Base-by-base conservation (phyloP, 129 eudicot genomes). In the Tagetes patula region DNA sequence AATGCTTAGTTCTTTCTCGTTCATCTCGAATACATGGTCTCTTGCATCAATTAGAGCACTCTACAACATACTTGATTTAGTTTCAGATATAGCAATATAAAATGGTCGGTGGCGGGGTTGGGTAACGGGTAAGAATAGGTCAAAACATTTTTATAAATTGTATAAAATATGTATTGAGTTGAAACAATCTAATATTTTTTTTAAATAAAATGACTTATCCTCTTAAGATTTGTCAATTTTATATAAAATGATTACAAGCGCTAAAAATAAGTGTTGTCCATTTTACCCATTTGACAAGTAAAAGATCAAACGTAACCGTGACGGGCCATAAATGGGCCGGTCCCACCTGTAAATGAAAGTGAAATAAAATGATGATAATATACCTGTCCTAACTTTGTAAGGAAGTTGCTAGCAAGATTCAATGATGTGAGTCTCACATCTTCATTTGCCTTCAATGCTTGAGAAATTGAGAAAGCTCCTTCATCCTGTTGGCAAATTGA, bases 361-460 rank as follows among this genome's bases (percentile, higher is more conserved):
- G 8, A 0, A 40, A 46, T 13, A 13, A 9, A 43, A 53, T 5
- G 55, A 39, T 61, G 71, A 54, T 64, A 7, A 12, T 37, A 59
- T 82, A 87, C 98, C 98, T 92, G 96, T 20, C 98, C 98, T 81
- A 94, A 69, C 78, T 94, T 94, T 38, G 96, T 90, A 65, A 90
- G 79, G 72, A 90, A 94, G 75, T 94, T 94, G 84, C 81, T 90
- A 73, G 86, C 76, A 68, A 94, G 96, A 82, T 90, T 90, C 71
- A 94, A 65, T 66, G 88, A 78, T 32, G 91, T 61, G 39, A 94
- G 86, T 50, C 96, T 84, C 60, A 94, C 98, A 77, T 94, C 98
- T 73, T 94, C 98, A 36, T 94, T 94, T 41, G 98, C 82, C 78
- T 94, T 94, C 42, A 94, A 85, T 73, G 98, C 98, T 84, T 90